Percentiles rank a stretch among this genome's conserved stretches.
Evolutionary conservation across 2,329 filamentous ascomycete species (phyloP).

Genomic region (Aspergillus alliaceus): DNA sequence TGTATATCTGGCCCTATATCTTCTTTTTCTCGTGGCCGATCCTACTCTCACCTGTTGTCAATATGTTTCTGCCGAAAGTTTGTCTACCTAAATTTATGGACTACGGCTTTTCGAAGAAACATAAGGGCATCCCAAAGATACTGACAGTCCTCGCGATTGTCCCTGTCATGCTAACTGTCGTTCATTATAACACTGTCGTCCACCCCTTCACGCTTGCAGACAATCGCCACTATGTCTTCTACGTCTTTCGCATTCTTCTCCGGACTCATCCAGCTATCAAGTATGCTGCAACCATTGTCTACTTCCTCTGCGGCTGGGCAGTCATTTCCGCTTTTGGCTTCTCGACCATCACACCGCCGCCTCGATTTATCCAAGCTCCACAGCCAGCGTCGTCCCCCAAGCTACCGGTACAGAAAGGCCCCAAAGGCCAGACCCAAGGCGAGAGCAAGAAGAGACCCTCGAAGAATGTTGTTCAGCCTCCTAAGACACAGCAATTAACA

Average conservation of each 20-base stretch:
- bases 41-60: constrained; percentile 57
- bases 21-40: constrained; percentile 86
- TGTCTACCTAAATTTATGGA: constrained; percentile 36
- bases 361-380: constrained; percentile 20
- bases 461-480: constrained; percentile 16
- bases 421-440: constrained; percentile 19
- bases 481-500: constrained; percentile 21
- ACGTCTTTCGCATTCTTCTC: constrained; percentile 84
- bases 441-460: constrained; percentile 22
- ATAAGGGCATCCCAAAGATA: constrained; percentile 40
- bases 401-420: constrained; percentile 9
- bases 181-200: constrained; percentile 85
- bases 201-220: constrained; percentile 96
- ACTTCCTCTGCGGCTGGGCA: constrained; percentile 69
- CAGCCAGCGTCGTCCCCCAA: constrained; percentile 14
- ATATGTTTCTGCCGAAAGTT: constrained; percentile 33
- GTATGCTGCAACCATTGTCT: constrained; percentile 68
- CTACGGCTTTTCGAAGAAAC: constrained; percentile 32
- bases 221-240: constrained; percentile 97
- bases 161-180: constrained; percentile 48
- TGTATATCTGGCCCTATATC: constrained; percentile 92
- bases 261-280: constrained; percentile 63
- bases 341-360: constrained; percentile 23
- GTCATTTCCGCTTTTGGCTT: constrained; percentile 64
- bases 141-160: constrained; percentile 37